Evolutionary conservation across 169 alveolate species (phyloP).

Genomic region (Eimeria acervulina): DNA sequence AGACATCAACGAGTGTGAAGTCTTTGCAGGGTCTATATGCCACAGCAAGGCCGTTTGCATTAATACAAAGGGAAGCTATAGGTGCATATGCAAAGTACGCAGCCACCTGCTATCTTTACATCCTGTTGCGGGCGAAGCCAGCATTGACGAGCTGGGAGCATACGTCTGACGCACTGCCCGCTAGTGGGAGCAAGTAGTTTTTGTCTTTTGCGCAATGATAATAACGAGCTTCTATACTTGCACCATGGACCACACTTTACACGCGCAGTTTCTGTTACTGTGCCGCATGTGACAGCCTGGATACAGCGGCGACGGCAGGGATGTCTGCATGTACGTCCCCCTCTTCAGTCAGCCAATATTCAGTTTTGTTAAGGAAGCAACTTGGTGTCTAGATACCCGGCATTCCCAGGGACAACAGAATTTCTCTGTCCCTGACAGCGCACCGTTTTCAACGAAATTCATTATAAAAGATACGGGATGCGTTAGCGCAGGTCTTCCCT

Average conservation of each 20-base stretch:
- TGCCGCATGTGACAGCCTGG: constrained; percentile 74
- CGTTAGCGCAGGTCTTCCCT: neutral
- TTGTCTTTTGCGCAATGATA: neutral
- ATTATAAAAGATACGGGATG: neutral
- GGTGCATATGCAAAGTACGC: constrained; percentile 86
- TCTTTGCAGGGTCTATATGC: constrained; percentile 70
- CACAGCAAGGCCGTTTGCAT: constrained; percentile 86
- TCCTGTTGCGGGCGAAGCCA: neutral
- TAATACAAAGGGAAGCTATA: constrained; percentile 85
- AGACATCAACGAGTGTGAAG: constrained; percentile 83
- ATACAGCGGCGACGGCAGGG: constrained; percentile 76
- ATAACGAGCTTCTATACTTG: neutral
- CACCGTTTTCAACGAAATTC: neutral
- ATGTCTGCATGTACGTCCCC: constrained; percentile 69
- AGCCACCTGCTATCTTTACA: constrained; percentile 27
- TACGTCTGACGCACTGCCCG: neutral
- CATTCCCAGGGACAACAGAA: neutral
- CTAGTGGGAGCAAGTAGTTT: neutral
- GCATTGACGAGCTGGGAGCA: neutral
- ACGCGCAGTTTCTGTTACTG: neutral
- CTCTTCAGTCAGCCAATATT: neutral
- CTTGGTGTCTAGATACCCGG: neutral
- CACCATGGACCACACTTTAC: neutral
- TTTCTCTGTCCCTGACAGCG: neutral
- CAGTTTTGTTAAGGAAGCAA: neutral